Evolutionary conservation across 2,329 filamentous ascomycete genomes (phyloP).

Genomic region (Trichoderma polysporum): DNA sequence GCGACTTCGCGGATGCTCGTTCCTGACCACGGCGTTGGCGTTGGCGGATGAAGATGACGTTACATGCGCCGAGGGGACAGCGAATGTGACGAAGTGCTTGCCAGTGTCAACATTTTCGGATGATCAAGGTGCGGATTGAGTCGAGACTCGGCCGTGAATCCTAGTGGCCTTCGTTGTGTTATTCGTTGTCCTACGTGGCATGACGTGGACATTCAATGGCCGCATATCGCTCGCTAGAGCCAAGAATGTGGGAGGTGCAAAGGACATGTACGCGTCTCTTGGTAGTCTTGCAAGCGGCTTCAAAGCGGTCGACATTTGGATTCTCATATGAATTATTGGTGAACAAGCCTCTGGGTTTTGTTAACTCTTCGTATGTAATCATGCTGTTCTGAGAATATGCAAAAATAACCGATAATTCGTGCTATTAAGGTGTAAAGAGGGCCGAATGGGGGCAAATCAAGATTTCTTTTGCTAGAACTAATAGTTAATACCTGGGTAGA

Average conservation of each 20-base stretch:
- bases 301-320: neutral
- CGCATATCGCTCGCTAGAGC: neutral
- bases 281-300: neutral
- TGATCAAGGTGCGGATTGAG: neutral
- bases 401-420: neutral
- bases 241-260: neutral
- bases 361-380: neutral
- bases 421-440: neutral
- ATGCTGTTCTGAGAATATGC: neutral
- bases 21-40: neutral
- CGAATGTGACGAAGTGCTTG: neutral
- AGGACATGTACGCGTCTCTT: neutral
- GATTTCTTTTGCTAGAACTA: too few species aligned
- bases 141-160: neutral
- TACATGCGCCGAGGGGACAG: neutral
- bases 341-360: neutral
- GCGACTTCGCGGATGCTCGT: neutral
- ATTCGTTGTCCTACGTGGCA: conserved; percentile 5
- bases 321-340: neutral
- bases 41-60: neutral
- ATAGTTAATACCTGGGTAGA: too few species aligned
- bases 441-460: neutral
- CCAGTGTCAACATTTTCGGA: neutral
- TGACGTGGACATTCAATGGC: neutral
- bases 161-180: neutral